These are phyloP conservation scores for Penicillium coffeae DNA, from an alignment of 495 filamentous ascomycete genomes.

Conservation along the genomic window DNA sequence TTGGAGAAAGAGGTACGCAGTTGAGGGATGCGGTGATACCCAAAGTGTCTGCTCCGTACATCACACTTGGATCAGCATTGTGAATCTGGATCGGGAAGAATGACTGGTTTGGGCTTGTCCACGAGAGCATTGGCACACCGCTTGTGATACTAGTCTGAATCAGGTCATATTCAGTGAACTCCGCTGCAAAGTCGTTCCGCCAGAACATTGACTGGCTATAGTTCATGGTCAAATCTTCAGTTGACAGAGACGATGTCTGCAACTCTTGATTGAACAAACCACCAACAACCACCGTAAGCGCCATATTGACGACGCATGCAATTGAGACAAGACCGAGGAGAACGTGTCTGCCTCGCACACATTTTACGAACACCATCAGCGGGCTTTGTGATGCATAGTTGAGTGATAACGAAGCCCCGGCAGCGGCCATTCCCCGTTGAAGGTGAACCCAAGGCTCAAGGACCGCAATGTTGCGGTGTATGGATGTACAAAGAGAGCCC, in stretches of 20 bases:
- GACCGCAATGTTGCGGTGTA: constrained; percentile 39
- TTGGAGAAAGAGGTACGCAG: constrained; percentile 21
- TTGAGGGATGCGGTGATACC: constrained; percentile 31
- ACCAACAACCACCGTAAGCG: constrained; percentile 35
- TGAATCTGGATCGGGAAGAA: constrained; percentile 31
- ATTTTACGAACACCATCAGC: constrained; percentile 30
- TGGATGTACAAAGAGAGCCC: constrained; percentile 35
- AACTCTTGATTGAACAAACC: constrained; percentile 38
- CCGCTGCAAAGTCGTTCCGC: constrained; percentile 33
- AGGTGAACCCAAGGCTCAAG: constrained; percentile 44
- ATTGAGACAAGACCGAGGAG: constrained; percentile 33
- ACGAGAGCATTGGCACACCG: constrained; percentile 34
- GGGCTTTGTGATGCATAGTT: constrained; percentile 41
- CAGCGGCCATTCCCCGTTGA: constrained; percentile 34
- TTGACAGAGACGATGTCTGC: constrained; percentile 25
- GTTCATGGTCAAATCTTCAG: constrained; percentile 23
- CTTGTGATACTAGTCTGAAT: constrained; percentile 41
- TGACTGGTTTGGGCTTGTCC: constrained; percentile 35
- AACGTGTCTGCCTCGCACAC: constrained; percentile 28
- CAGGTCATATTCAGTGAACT: constrained; percentile 40
- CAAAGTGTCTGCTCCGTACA: constrained; percentile 30
- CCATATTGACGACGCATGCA: constrained; percentile 33
- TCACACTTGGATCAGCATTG: constrained; percentile 20
- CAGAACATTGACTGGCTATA: constrained; percentile 34
- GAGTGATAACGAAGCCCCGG: constrained; percentile 28